These are phyloP conservation scores for Phytophthora idaei DNA, from an alignment of 352 stramenopile genomes.

Conservation along the genomic window DNA sequence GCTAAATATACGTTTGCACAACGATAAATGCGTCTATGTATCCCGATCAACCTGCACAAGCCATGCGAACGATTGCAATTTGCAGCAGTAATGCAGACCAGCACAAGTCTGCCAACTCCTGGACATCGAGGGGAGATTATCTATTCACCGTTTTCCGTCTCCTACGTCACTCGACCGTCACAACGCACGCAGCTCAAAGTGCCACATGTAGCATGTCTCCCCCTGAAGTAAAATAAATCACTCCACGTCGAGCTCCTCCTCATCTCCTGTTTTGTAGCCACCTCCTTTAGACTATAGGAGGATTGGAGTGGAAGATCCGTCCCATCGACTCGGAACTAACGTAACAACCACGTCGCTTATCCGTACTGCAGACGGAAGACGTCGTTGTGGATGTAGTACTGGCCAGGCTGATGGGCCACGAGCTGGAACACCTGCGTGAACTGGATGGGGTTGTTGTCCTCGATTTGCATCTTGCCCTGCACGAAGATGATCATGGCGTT, in stretches of 20 bases:
- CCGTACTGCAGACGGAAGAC: conserved; percentile 98
- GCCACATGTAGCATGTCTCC: conserved; percentile 31
- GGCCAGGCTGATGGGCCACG: conserved; percentile 89
- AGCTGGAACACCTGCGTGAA: conserved; percentile 98
- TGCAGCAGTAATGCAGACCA: too few species aligned
- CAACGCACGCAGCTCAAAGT: conserved; percentile 22
- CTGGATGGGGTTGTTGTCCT: conserved; percentile 93
- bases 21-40: neutral
- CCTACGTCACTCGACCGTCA: conserved; percentile 22
- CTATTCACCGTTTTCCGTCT: conserved; percentile 41
- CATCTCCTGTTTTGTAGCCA: conserved; percentile 5
- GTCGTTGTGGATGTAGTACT: conserved; percentile 99
- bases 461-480: conserved; percentile 93
- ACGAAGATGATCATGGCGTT: conserved; percentile 97
- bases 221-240: conserved; percentile 10
- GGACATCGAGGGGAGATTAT: conserved; percentile 26
- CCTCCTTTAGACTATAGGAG: conserved; percentile 14
- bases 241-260: conserved; percentile 20
- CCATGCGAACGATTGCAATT: too few species aligned
- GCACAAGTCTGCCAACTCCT: neutral
- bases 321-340: conserved; percentile 19
- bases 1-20: conserved; percentile 37
- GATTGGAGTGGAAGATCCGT: neutral
- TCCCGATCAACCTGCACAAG: too few species aligned
- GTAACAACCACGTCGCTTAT: conserved; percentile 50